Percentiles rank a stretch among this genome's conserved stretches.
Conservation (phyloP, 1,284 basidiomycete species). For the Irpex sp. region DNA sequence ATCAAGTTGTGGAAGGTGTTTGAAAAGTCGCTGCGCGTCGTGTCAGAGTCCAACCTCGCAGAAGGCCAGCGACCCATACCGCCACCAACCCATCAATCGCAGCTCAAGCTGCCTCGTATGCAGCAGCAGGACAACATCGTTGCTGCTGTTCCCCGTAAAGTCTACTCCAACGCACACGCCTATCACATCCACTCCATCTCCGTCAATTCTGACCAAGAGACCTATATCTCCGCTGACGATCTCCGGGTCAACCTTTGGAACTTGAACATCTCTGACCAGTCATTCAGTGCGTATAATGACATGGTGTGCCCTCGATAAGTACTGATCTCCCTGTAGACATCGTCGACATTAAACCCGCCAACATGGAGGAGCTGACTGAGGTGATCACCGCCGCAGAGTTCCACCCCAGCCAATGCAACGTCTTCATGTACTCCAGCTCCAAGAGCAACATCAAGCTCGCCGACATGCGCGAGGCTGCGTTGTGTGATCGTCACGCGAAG, state of each 20-base stretch:
- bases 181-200: slow-evolving; percentile 99
- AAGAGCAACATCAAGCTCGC: slow-evolving; percentile 99
- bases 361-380: slow-evolving; percentile 99
- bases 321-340: slow-evolving; percentile 67
- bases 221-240: slow-evolving; percentile 98
- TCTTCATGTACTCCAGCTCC: slow-evolving; percentile 99
- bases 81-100: slow-evolving; percentile 47
- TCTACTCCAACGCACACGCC: slow-evolving; percentile 98
- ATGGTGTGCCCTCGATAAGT: neutral
- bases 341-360: slow-evolving; percentile 99
- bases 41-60: slow-evolving; percentile 94
- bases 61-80: slow-evolving; percentile 68
- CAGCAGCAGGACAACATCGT: slow-evolving; percentile 96
- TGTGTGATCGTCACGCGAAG: slow-evolving; percentile 97
- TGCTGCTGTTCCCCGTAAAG: slow-evolving; percentile 96
- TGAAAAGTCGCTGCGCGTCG: slow-evolving; percentile 94
- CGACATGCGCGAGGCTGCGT: slow-evolving; percentile 98
- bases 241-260: slow-evolving; percentile 98
- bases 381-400: slow-evolving; percentile 99
- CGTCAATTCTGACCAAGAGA: slow-evolving; percentile 99
- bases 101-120: slow-evolving; percentile 85
- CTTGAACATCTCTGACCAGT: slow-evolving; percentile 96
- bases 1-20: slow-evolving; percentile 99
- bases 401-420: slow-evolving; percentile 95
- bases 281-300: slow-evolving; percentile 77